Percentiles rank a stretch among this genome's conserved stretches.
These are phyloP conservation scores for Brasenia schreberi DNA, from an alignment of 164 flowering plant genomes.

Conservation along the genomic window DNA sequence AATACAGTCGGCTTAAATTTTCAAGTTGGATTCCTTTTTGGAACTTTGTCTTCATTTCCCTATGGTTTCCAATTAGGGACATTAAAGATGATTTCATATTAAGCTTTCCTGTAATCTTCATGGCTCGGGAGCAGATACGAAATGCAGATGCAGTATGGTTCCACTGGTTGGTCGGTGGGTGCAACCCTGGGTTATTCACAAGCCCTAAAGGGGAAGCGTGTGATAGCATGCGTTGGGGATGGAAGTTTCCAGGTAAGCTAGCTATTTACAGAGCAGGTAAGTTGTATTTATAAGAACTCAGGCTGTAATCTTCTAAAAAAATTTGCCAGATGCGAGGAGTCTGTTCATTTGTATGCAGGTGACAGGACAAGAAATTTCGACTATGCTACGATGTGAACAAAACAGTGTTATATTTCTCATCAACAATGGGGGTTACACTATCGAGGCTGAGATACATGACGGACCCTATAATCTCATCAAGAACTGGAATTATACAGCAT, in stretches of 20 bases:
- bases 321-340: too few relatives aligned
- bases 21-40: too few relatives aligned
- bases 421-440: slow-evolving; percentile 76
- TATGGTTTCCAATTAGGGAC: background rate
- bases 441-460: slow-evolving; percentile 27
- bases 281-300: background rate
- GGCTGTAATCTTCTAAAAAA: background rate
- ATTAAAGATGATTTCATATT: too few relatives aligned
- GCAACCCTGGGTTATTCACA: slow-evolving; percentile 92
- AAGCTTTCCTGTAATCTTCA: background rate
- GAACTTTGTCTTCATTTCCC: too few relatives aligned
- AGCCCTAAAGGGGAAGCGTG: slow-evolving; percentile 60
- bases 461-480: slow-evolving; percentile 86
- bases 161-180: slow-evolving; percentile 84
- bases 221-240: slow-evolving; percentile 78
- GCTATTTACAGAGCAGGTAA: too few relatives aligned
- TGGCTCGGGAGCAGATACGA: background rate
- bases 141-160: slow-evolving; percentile 2
- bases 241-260: slow-evolving; percentile 59
- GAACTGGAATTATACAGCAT: slow-evolving; percentile 74
- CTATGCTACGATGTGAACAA: slow-evolving; percentile 69
- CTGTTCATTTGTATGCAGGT: slow-evolving; percentile 23
- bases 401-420: slow-evolving; percentile 63
- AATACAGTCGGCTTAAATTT: too few relatives aligned
- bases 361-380: slow-evolving; percentile 74